Conservation (phyloP, 2,329 filamentous ascomycete species). For the Trichoderma afroharzianum region DNA sequence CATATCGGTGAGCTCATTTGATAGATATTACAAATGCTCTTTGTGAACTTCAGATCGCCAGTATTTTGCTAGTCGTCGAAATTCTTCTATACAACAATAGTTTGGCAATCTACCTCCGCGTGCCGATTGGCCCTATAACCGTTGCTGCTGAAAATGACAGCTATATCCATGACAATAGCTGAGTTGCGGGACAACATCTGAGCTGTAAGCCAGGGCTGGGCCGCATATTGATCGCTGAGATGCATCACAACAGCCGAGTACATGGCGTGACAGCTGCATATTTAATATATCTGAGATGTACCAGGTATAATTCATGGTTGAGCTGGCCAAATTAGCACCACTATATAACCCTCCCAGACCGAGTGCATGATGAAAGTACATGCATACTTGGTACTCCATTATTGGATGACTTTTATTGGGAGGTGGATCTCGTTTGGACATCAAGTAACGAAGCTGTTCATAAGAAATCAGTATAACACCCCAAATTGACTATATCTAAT, state of each 20-base stretch:
- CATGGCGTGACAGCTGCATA: background rate
- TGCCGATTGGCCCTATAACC: background rate
- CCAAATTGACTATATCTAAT: background rate
- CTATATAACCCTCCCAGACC: background rate
- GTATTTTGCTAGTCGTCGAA: background rate
- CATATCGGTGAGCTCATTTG: rapidly evolving
- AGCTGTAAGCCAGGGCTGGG: background rate
- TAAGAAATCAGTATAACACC: background rate
- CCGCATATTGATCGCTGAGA: background rate
- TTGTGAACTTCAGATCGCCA: background rate
- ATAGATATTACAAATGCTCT: background rate
- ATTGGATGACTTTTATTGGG: background rate
- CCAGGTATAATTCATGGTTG: background rate
- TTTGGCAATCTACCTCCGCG: background rate
- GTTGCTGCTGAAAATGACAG: background rate
- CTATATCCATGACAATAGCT: background rate
- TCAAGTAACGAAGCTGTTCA: background rate
- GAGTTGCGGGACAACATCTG: background rate
- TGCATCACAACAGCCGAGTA: background rate
- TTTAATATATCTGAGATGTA: background rate
- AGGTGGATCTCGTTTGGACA: background rate
- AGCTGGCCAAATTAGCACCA: background rate
- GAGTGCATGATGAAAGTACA: background rate
- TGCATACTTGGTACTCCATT: rapidly evolving
- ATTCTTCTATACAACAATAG: background rate